Conservation (phyloP, 306 rosid species). For the Cucumis cinereus region DNA sequence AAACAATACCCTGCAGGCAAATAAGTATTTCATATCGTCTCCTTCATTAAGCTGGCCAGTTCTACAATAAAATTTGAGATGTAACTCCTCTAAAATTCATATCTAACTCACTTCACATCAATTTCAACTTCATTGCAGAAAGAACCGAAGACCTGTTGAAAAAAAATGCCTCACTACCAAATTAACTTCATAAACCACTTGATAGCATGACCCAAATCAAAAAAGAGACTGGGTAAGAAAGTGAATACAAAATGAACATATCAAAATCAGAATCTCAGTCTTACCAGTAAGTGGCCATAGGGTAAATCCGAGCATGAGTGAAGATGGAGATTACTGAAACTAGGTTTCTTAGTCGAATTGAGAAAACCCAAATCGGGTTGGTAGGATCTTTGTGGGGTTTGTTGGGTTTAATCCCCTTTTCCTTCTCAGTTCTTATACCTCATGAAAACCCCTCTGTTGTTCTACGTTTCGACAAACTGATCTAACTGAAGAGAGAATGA, state of each 20-base stretch:
- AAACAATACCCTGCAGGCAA: neutral
- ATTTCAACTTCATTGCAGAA: neutral
- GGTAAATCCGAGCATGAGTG: neutral
- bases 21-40: neutral
- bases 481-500: neutral
- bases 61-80: neutral
- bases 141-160: neutral
- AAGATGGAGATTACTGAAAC: neutral
- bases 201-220: neutral
- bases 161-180: neutral
- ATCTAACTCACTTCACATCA: neutral
- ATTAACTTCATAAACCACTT: neutral
- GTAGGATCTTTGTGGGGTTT: neutral
- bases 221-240: neutral
- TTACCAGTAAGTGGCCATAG: neutral
- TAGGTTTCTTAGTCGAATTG: neutral
- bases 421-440: neutral
- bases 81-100: neutral
- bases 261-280: neutral
- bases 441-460: neutral
- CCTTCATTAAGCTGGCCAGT: neutral
- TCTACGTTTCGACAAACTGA: neutral
- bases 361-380: neutral
- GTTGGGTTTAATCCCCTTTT: neutral
- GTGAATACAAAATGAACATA: neutral